Base-by-base conservation (phyloP, 345 rosid species). In the Camelina neglecta region DNA sequence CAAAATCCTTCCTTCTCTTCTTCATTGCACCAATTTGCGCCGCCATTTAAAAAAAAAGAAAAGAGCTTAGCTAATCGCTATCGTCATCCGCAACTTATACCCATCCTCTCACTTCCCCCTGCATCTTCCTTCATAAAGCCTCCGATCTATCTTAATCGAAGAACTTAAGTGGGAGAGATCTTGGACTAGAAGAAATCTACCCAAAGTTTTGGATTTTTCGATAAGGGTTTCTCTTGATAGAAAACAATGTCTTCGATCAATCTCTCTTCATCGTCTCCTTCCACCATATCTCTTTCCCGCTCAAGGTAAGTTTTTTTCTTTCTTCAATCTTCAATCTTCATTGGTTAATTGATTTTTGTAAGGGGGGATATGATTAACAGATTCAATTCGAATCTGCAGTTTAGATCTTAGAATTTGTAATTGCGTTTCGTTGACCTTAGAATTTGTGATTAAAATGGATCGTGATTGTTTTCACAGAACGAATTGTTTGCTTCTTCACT, bases 201-300 rank as follows among this genome's bases (percentile, higher is more conserved):
- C 23, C 63, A 51, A 65, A 65, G 26, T 24, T 50, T 50, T 53
- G 6, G 67, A 71, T 71, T 72, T 72, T 51, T 49, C 65, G 51
- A 58, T 8, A 49, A 63, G 67, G 63, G 48, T 10, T 29, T 44
- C 11, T 55, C 33, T 42, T 26, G 0, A 47, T 36, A 29, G 55
- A 60, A 45, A 62, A 24, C 49, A 10, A 83, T 85, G 86, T 77
- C 88, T 67, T 81, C 85, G 2, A 72, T 83, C 81, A 81, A 75
- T 53, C 4, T 83, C 26, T 80, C 85, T 23, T 80, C 75, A 47
- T 72, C 77, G 0, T 72, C 77, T 62, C 78, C 81, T 75, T 79
- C 88, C 49, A 81, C 84, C 51, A 44, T 79, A 0, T 71, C 82
- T 65, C 81, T 85, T 48, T 77, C 81, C 39, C 67, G 68, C 67